A percentile compares a stretch with the other conserved stretches of the same genome.
phyloP scores from a whole-genome alignment of 23 red algal genomes.

The Chondrus crispus region DNA sequence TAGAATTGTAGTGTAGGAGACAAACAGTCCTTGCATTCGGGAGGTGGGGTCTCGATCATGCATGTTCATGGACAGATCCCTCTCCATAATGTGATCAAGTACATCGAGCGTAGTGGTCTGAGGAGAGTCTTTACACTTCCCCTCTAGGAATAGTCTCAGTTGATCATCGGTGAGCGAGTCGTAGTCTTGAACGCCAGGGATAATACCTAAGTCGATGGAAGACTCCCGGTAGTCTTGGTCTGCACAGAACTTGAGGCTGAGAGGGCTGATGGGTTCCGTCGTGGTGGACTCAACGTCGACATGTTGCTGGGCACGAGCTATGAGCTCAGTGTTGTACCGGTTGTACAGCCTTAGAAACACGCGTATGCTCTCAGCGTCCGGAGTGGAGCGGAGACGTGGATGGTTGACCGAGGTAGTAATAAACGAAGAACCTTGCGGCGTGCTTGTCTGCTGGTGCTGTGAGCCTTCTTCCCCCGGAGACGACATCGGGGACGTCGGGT shows the following conservation, averaged over 20 bases:
- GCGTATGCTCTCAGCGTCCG: slow-evolving; percentile 2
- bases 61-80: slow-evolving; percentile 5
- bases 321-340: background rate
- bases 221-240: background rate
- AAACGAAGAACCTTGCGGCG: background rate
- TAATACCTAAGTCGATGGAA: background rate
- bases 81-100: background rate
- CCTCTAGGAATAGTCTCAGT: background rate
- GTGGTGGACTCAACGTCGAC: background rate
- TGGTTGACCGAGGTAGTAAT: background rate
- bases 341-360: background rate
- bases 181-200: background rate
- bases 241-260: slow-evolving; percentile 6
- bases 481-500: too few relatives aligned
- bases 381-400: background rate
- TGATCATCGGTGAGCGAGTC: background rate
- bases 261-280: background rate
- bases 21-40: background rate
- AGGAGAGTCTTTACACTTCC: background rate
- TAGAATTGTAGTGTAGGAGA: background rate
- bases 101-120: background rate
- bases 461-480: too few relatives aligned
- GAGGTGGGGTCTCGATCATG: background rate
- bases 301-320: background rate
- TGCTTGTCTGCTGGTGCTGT: too few relatives aligned